These are phyloP conservation scores for Agastache rugosa DNA, from an alignment of 257 asterid species.

Conservation along the genomic window DNA sequence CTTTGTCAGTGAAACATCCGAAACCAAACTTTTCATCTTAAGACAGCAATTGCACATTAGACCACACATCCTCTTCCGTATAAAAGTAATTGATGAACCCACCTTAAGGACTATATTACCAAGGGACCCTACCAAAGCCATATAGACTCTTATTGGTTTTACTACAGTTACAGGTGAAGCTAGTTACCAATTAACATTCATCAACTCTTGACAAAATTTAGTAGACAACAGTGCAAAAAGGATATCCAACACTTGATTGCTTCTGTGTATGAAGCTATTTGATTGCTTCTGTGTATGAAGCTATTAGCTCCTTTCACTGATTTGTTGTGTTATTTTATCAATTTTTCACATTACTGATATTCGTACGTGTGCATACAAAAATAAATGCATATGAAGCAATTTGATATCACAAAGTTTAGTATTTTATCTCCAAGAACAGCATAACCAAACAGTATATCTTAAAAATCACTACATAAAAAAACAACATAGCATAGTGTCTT, in stretches of 20 bases:
- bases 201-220: not conserved
- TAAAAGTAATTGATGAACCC: slow-evolving; percentile 9
- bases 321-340: not conserved
- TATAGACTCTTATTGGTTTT: not conserved
- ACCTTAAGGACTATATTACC: not conserved
- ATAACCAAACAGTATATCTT: not conserved
- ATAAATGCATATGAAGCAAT: not conserved
- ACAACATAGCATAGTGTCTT: not conserved
- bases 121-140: slow-evolving; percentile 8
- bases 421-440: slow-evolving; percentile 9
- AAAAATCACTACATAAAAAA: slow-evolving; percentile 17
- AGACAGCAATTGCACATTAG: not conserved
- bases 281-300: slow-evolving; percentile 7
- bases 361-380: not conserved
- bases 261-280: too few relatives aligned
- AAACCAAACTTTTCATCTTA: not conserved
- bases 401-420: not conserved
- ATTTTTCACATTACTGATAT: not conserved
- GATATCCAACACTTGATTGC: not conserved
- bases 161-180: not conserved
- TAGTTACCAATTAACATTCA: not conserved
- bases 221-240: not conserved
- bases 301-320: not conserved
- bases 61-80: not conserved
- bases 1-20: not conserved